These are phyloP conservation scores for Lentinula aciculospora DNA, from an alignment of 768 basidiomycete species.

Conservation along the genomic window DNA sequence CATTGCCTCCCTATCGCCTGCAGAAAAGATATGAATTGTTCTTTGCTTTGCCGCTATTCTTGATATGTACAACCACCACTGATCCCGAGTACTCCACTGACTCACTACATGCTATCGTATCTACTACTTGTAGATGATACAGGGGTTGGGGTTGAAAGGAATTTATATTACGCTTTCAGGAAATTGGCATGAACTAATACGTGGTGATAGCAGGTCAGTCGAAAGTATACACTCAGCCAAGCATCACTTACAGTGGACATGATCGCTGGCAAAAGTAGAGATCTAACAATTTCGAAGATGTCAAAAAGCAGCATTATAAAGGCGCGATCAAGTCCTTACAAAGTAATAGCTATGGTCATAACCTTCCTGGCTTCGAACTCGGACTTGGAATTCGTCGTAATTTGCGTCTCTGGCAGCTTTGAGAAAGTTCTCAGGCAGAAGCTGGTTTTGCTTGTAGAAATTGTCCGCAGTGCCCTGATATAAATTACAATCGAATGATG, in stretches of 20 bases:
- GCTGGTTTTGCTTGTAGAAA: conserved; percentile 81
- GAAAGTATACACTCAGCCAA: conserved; percentile 12
- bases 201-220: conserved; percentile 9
- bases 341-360: conserved; percentile 93
- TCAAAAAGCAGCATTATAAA: neutral
- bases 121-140: too few species aligned
- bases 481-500: neutral
- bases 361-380: conserved; percentile 72
- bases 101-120: too few species aligned
- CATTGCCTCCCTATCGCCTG: conserved; percentile 10
- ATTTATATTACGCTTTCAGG: conserved; percentile 53
- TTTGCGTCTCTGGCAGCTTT: conserved; percentile 72
- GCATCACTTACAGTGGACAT: conserved; percentile 70
- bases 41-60: too few species aligned
- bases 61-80: too few species aligned
- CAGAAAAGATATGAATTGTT: neutral
- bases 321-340: conserved; percentile 23
- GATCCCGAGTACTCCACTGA: too few species aligned
- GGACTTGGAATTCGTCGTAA: conserved; percentile 68
- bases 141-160: too few species aligned
- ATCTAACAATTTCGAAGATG: conserved; percentile 41
- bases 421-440: conserved; percentile 86
- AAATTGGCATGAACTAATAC: conserved; percentile 79
- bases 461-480: conserved; percentile 74
- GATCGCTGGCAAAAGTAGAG: conserved; percentile 85